Percentiles rank a stretch among this genome's conserved stretches.
phyloP scores from a whole-genome alignment of 2,329 filamentous ascomycete species.

The Ascochyta lentis region DNA sequence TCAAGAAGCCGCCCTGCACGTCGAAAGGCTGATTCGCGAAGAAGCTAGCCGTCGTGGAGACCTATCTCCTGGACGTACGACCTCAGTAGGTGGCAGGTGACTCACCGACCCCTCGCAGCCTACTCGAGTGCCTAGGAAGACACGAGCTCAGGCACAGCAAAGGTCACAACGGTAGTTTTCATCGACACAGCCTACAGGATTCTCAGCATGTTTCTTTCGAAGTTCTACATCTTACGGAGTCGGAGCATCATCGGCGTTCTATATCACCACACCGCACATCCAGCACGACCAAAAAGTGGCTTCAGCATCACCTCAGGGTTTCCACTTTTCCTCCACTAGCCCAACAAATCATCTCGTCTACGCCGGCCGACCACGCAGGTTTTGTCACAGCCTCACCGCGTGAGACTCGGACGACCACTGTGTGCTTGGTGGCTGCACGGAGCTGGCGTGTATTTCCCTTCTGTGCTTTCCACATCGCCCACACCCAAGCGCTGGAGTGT shows the following conservation, averaged over 20 bases:
- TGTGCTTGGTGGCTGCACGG: neutral
- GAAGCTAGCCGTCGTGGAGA: conserved; percentile 51
- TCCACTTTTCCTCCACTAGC: conserved; percentile 12
- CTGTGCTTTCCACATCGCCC: conserved; percentile 30
- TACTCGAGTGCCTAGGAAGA: conserved; percentile 10
- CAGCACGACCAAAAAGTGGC: conserved; percentile 15
- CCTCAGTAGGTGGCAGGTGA: conserved; percentile 44
- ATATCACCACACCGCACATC: conserved; percentile 25
- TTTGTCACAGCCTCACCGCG: conserved; percentile 12
- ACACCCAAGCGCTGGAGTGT: conserved; percentile 48
- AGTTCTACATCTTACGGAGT: conserved; percentile 22
- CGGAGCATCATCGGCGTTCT: conserved; percentile 45
- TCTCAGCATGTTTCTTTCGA: conserved; percentile 11
- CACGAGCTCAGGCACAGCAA: conserved; percentile 2
- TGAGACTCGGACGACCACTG: neutral
- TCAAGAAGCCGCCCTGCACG: conserved; percentile 49
- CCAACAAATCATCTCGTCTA: conserved; percentile 7
- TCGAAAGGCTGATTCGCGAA: conserved; percentile 56
- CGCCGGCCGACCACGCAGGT: neutral
- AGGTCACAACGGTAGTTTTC: conserved; percentile 10
- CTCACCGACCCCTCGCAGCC: conserved; percentile 23
- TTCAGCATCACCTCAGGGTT: conserved; percentile 16
- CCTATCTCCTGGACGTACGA: conserved; percentile 37
- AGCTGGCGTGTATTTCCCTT: conserved; percentile 4
- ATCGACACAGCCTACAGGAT: neutral